Evolutionary conservation across 768 basidiomycete species (phyloP).

Genomic region (Crepidotus variabilis): DNA sequence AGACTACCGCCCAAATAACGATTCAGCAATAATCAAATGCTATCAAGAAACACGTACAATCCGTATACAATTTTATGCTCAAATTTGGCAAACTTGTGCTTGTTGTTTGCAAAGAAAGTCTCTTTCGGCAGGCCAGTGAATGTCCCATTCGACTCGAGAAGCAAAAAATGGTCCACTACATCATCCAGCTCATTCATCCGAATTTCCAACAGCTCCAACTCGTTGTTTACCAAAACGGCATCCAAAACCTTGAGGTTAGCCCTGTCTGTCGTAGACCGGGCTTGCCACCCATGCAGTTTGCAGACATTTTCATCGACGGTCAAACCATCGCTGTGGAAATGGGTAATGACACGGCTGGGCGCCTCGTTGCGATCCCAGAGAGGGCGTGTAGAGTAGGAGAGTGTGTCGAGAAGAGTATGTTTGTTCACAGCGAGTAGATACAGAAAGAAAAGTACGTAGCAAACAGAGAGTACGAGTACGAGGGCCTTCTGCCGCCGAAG

Average conservation of each 20-base stretch:
- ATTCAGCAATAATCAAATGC: too few relatives aligned
- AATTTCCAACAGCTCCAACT: slow-evolving; percentile 61
- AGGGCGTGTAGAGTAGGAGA: slow-evolving; percentile 56
- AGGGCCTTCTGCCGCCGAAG: not conserved
- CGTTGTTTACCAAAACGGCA: slow-evolving; percentile 59
- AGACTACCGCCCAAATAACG: slow-evolving; percentile 29
- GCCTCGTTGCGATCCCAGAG: slow-evolving; percentile 55
- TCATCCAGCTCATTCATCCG: slow-evolving; percentile 57
- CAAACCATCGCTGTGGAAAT: slow-evolving; percentile 56
- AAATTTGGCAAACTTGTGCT: too few relatives aligned
- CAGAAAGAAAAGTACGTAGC: not conserved
- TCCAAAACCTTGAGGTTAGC: slow-evolving; percentile 44
- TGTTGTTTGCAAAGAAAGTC: too few relatives aligned
- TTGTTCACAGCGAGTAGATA: not conserved
- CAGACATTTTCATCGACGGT: slow-evolving; percentile 40
- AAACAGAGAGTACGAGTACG: not conserved
- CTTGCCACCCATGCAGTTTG: slow-evolving; percentile 51
- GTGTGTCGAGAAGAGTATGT: not conserved
- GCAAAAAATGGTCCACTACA: slow-evolving; percentile 2
- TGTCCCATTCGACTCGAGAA: too few relatives aligned
- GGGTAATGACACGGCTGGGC: slow-evolving; percentile 43
- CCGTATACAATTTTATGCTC: too few relatives aligned
- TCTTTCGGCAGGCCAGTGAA: too few relatives aligned
- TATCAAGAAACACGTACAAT: slow-evolving; percentile 10
- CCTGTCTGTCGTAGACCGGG: slow-evolving; percentile 21